Evolutionary conservation across 139 green algal species (phyloP).

Genomic region (Chlorella vulgaris): DNA sequence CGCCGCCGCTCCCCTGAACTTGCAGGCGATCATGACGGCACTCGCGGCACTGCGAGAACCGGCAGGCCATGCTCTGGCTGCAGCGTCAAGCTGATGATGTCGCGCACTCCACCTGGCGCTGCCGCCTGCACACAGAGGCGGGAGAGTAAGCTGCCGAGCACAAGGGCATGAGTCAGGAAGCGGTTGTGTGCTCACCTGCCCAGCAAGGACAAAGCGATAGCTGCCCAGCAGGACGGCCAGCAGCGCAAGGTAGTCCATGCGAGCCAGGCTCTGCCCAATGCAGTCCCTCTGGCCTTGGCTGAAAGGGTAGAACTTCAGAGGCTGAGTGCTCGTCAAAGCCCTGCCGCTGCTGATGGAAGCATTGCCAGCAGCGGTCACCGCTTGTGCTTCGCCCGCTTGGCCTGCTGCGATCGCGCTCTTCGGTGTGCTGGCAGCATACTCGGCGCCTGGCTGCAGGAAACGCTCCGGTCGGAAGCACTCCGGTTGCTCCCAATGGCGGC

Average conservation of each 20-base stretch:
- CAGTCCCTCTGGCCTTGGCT: conserved; percentile 62
- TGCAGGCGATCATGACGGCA: background rate
- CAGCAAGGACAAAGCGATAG: conserved; percentile 40
- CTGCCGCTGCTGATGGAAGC: background rate
- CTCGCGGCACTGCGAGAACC: background rate
- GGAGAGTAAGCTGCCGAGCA: too few species aligned
- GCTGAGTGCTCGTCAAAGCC: background rate
- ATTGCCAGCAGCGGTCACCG: background rate
- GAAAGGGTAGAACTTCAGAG: conserved; percentile 63
- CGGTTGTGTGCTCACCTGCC: conserved; percentile 29
- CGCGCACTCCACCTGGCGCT: background rate
- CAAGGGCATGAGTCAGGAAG: background rate
- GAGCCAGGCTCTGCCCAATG: conserved; percentile 67
- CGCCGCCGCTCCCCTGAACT: background rate
- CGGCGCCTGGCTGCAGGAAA: conserved; percentile 50
- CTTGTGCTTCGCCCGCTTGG: too few species aligned
- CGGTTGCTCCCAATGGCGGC: conserved; percentile 9
- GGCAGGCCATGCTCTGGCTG: background rate
- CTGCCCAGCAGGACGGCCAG: conserved; percentile 35
- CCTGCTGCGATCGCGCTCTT: background rate
- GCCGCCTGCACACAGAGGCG: background rate
- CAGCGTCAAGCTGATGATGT: background rate
- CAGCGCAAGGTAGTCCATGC: conserved; percentile 56
- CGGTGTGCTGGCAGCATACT: conserved; percentile 20
- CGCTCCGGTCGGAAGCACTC: conserved; percentile 56